Conservation (phyloP, 1,284 basidiomycete species). For the Malassezia dermatis region DNA sequence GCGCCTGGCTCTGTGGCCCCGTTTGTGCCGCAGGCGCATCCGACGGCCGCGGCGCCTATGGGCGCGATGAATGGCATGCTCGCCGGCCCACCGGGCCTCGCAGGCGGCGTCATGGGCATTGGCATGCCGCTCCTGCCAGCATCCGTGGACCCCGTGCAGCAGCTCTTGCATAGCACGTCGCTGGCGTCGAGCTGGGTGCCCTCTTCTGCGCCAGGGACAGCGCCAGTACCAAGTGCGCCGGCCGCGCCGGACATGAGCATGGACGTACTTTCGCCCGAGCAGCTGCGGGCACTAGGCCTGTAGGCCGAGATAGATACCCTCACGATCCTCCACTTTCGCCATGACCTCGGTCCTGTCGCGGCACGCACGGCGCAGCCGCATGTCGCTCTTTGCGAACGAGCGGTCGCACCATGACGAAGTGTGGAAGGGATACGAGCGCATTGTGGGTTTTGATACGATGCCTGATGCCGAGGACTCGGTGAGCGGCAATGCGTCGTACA, state of each 20-base stretch:
- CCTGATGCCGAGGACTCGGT: constrained; percentile 41
- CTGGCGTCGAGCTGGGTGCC: background rate
- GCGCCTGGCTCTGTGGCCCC: background rate
- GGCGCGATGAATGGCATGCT: background rate
- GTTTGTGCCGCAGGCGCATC: background rate
- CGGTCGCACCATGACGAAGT: background rate
- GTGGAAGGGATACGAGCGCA: constrained; percentile 33
- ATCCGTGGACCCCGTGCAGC: background rate
- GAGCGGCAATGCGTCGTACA: constrained; percentile 37
- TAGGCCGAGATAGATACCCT: background rate
- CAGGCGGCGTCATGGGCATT: background rate
- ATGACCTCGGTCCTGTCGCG: background rate
- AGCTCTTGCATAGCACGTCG: background rate
- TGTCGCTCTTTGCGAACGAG: constrained; percentile 12
- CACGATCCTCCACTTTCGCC: background rate
- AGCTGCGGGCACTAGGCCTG: constrained; percentile 6
- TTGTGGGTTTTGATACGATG: constrained; percentile 47
- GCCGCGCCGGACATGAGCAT: background rate
- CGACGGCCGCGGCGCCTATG: background rate
- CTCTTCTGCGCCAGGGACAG: background rate
- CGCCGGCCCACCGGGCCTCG: background rate
- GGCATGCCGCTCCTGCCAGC: background rate
- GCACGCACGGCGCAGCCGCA: constrained; percentile 1
- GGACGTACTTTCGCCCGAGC: background rate
- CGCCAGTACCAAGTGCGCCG: background rate